Conservation (phyloP, 2,329 filamentous ascomycete species). For the Xylariaceae sp. region DNA sequence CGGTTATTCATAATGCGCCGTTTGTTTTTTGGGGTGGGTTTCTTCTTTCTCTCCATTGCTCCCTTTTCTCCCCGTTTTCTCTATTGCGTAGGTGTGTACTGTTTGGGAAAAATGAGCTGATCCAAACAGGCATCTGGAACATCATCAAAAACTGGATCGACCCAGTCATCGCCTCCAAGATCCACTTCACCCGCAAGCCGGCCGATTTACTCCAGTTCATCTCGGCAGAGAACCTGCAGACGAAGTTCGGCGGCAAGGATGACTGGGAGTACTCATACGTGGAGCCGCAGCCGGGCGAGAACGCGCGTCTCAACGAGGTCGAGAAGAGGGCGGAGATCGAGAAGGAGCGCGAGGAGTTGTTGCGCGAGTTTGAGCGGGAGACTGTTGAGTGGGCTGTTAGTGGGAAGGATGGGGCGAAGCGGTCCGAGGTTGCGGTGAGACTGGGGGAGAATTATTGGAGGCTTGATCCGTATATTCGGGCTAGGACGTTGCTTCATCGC, state of each 20-base stretch:
- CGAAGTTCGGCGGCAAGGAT: constrained; percentile 14
- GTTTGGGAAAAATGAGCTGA: no score
- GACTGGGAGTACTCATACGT: constrained; percentile 17
- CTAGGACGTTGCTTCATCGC: constrained; percentile 13
- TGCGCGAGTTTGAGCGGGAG: constrained; percentile 13
- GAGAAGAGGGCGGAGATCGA: constrained; percentile 12
- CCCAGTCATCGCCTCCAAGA: constrained; percentile 18
- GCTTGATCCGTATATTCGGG: constrained; percentile 20
- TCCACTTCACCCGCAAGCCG: constrained; percentile 17
- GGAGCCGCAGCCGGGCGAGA: constrained; percentile 15
- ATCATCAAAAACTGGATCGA: constrained; percentile 18
- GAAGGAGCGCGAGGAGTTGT: constrained; percentile 4
- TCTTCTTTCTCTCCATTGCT: no score
- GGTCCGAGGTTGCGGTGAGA: constrained; percentile 4
- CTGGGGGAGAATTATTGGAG: constrained; percentile 13
- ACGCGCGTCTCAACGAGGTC: constrained; percentile 4
- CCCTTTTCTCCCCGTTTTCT: no score
- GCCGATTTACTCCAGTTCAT: constrained; percentile 16
- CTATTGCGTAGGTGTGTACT: no score
- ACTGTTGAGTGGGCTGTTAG: constrained; percentile 10
- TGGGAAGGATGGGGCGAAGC: neutral
- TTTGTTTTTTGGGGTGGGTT: constrained; percentile 20
- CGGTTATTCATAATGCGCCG: constrained; percentile 19
- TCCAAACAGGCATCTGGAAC: constrained; percentile 13
- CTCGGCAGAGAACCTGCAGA: constrained; percentile 11